phyloP scores from a whole-genome alignment of 1,284 basidiomycete genomes.

The Pseudozyma sp. region DNA sequence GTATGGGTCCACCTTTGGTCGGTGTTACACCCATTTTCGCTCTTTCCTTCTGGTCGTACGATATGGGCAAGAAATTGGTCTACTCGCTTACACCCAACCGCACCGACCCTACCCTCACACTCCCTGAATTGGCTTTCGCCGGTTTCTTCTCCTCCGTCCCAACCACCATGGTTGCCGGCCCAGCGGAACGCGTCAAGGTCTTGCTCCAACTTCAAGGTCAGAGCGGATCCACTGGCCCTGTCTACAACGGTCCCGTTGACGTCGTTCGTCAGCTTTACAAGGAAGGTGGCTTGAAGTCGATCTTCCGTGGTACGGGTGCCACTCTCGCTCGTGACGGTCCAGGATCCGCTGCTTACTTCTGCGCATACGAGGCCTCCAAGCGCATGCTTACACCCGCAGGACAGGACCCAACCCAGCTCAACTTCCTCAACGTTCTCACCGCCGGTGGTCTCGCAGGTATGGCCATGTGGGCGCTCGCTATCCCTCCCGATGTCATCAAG shows the following conservation, averaged over 20 bases:
- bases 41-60: slow-evolving; percentile 98
- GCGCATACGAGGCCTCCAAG: slow-evolving; percentile 95
- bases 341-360: slow-evolving; percentile 96
- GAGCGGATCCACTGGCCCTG: slow-evolving; percentile 74
- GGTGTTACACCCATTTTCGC: slow-evolving; percentile 99
- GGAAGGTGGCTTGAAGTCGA: slow-evolving; percentile 90
- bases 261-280: slow-evolving; percentile 91
- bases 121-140: slow-evolving; percentile 86
- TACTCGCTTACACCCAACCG: slow-evolving; percentile 76
- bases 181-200: slow-evolving; percentile 97
- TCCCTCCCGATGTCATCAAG: slow-evolving; percentile 75
- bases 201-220: slow-evolving; percentile 92
- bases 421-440: slow-evolving; percentile 86
- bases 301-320: slow-evolving; percentile 92
- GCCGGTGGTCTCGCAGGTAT: slow-evolving; percentile 96
- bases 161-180: slow-evolving; percentile 89
- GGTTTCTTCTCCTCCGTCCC: slow-evolving; percentile 96
- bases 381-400: slow-evolving; percentile 80
- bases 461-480: slow-evolving; percentile 77
- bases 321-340: slow-evolving; percentile 95
- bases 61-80: slow-evolving; percentile 90
- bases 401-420: slow-evolving; percentile 82
- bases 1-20: slow-evolving; percentile 93
- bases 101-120: slow-evolving; percentile 76
- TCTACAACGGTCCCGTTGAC: slow-evolving; percentile 92